Evolutionary conservation across 169 alveolate genomes (phyloP).

Genomic region (Perkinsus marinus): DNA sequence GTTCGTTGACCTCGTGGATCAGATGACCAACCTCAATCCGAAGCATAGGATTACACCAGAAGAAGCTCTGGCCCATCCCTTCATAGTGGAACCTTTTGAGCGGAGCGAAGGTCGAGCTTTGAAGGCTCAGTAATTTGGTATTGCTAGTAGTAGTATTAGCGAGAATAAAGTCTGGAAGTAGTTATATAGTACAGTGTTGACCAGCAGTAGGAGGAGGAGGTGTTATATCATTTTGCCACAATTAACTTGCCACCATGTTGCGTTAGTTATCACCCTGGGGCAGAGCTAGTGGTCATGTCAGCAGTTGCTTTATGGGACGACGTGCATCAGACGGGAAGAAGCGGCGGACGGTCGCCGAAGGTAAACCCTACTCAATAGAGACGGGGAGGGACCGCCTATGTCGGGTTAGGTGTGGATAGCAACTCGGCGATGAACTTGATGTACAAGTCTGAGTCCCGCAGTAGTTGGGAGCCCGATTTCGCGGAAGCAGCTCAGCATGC

Average conservation of each 20-base stretch:
- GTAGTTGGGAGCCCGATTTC: background rate
- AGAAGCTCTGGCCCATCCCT: constrained; percentile 88
- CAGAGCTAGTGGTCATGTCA: too few relatives aligned
- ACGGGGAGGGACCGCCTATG: too few relatives aligned
- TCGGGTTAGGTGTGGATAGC: too few relatives aligned
- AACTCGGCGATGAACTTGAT: background rate
- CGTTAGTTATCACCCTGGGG: background rate
- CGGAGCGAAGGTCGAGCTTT: background rate
- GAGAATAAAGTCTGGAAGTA: background rate
- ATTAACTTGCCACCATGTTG: background rate
- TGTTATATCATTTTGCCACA: background rate
- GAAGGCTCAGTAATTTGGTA: background rate
- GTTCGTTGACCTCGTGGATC: constrained; percentile 83
- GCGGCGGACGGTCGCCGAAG: background rate
- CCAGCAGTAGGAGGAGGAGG: background rate
- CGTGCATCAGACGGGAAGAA: background rate
- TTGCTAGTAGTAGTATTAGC: too few relatives aligned
- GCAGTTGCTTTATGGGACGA: background rate
- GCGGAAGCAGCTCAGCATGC: background rate
- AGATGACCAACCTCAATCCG: constrained; percentile 82
- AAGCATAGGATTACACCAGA: constrained; percentile 84
- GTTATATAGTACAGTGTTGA: background rate
- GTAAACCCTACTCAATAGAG: background rate
- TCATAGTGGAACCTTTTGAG: constrained; percentile 45
- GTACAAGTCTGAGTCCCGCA: background rate